These are phyloP conservation scores for Trichosanthes truncata DNA, from an alignment of 306 rosid species.

Conservation along the genomic window DNA sequence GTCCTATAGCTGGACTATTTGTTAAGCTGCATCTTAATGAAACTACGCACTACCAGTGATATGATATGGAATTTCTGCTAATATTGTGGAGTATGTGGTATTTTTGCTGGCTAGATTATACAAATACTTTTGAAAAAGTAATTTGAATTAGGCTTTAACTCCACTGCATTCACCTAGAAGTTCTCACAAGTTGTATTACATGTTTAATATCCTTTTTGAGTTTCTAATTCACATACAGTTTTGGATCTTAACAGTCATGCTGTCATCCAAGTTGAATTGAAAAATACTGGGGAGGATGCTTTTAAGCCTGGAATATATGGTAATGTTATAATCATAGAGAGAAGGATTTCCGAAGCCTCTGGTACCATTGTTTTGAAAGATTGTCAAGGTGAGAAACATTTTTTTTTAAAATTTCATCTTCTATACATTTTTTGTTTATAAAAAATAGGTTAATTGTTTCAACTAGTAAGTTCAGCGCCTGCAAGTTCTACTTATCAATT, in stretches of 20 bases:
- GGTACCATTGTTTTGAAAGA: conserved; percentile 53
- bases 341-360: conserved; percentile 57
- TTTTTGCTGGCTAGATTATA: background rate
- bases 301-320: conserved; percentile 73
- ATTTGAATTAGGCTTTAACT: background rate
- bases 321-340: conserved; percentile 51
- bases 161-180: background rate
- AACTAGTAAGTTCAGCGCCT: background rate
- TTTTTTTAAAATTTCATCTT: background rate
- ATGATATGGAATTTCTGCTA: background rate
- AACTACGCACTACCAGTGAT: background rate
- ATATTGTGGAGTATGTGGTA: background rate
- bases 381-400: conserved; percentile 40
- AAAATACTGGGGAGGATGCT: conserved; percentile 85
- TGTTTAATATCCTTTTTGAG: background rate
- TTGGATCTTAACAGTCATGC: conserved; percentile 50
- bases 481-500: background rate
- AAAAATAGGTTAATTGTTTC: background rate
- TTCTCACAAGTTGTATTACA: background rate
- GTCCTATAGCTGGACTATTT: background rate
- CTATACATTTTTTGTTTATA: background rate
- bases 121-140: background rate
- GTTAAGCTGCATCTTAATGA: conserved; percentile 1
- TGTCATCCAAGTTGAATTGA: conserved; percentile 58
- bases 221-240: conserved; percentile 4